Conservation (phyloP, 2,329 filamentous ascomycete species). For the Curvularia sp. region DNA sequence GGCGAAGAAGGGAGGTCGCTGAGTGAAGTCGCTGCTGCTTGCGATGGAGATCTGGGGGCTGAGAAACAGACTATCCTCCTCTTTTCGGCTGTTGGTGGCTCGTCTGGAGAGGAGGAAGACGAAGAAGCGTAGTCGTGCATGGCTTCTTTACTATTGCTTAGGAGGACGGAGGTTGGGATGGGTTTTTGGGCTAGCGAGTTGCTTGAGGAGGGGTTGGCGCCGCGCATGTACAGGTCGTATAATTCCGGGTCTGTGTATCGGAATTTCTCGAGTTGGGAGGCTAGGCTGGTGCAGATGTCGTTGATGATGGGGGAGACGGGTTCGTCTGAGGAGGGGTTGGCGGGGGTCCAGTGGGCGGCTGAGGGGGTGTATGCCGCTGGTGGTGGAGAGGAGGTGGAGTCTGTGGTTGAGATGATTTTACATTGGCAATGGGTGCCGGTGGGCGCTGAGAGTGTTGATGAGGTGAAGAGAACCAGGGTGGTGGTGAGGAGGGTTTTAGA, state of each 20-base stretch:
- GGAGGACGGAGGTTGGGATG: slow-evolving; percentile 30
- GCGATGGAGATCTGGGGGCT: neutral
- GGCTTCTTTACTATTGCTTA: neutral
- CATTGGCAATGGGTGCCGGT: slow-evolving; percentile 43
- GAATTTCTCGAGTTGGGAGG: slow-evolving; percentile 37
- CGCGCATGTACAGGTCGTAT: slow-evolving; percentile 33
- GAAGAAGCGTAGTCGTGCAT: neutral
- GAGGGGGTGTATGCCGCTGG: slow-evolving; percentile 28
- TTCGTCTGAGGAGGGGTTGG: slow-evolving; percentile 16
- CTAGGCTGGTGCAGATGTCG: slow-evolving; percentile 35
- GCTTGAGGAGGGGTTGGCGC: neutral
- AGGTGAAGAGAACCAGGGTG: slow-evolving; percentile 21
- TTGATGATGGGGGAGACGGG: slow-evolving; percentile 4
- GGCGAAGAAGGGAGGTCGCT: slow-evolving; percentile 33
- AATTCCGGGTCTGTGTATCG: slow-evolving; percentile 34
- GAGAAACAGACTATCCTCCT: slow-evolving; percentile 27
- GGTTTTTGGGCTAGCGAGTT: slow-evolving; percentile 18
- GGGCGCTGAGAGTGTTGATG: slow-evolving; percentile 26
- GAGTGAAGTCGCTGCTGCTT: neutral
- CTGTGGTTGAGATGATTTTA: slow-evolving; percentile 27
- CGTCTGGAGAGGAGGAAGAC: neutral
- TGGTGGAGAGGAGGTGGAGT: slow-evolving; percentile 13
- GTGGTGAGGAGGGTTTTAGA: slow-evolving; percentile 2
- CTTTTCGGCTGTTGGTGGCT: neutral
- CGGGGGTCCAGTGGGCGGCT: slow-evolving; percentile 29